Evolutionary conservation across 2,329 filamentous ascomycete genomes (phyloP), one percentile per base, ranked within the genome.

Genomic region (Thelonectria discophora): DNA sequence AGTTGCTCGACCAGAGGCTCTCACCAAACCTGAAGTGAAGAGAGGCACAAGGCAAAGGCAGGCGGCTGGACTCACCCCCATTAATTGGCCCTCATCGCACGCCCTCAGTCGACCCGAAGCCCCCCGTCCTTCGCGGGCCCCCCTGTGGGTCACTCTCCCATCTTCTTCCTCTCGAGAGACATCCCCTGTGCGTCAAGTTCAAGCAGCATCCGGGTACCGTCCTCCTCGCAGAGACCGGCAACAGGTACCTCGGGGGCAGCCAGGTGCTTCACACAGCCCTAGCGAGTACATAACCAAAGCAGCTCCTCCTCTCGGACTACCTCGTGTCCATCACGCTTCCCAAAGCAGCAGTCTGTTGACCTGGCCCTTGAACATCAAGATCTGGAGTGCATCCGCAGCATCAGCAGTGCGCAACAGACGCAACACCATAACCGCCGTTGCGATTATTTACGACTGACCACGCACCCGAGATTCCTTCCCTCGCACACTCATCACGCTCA

Each of bases 271-370:
- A 55, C 60, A 30, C 27, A 30, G 27, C 27, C 27, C 27, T 53
- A 58, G 61, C 61, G 64, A 72, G 65, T 74, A 73, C 70, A 72
- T 72, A 74, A 72, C 65, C 63, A 62, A 67, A 68, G 60, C 58
- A 61, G 67, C 53, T 69, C 69, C 70, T 74, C 71, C 57, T 46
- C 62, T 60, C 62, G 60, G 58, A 42, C 60, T 65, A 62, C 63
- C 57, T 68, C 54, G 59, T 61, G 51, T 60, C 58, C 30, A 64
- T 58, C 55, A 60, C 55, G 50, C 56, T 58, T 71, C 69, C 69
- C 59, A 70, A 69, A 70, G 67, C 56, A 64, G 67, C 60, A 69
- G 65, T 68, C 58, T 72, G 63, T 67, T 60, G 55, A 45, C 42
- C 53, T 59, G 62, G 50, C 43, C 54, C 60, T 50, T 34, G 55